Base-by-base conservation (phyloP, 768 basidiomycete genomes). In the Boletus tomentosulus region DNA sequence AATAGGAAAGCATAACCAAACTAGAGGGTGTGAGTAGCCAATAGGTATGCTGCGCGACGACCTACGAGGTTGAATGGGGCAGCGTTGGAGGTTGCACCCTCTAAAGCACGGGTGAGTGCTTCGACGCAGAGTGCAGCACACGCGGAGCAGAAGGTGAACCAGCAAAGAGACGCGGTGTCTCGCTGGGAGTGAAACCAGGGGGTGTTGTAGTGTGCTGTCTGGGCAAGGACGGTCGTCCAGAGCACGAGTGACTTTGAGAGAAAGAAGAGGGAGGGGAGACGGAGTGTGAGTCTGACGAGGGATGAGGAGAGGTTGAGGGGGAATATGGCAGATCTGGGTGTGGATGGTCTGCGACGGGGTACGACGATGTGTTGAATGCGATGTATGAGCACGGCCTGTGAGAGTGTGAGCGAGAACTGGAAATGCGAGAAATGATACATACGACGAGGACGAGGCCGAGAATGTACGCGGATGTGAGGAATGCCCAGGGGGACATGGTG, bases 351-450 rank as follows among this genome's bases (percentile, higher is more conserved):
- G 10, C 19, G 39, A 11, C 39, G 19, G 3, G 89, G 89, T 0
- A 87, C 81, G 43, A 89, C 83, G 41, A 88, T 80, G 65, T 90
- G 84, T 60, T 89, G 89, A 54, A 91, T 86, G 28, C 89, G 79
- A 60, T 90, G 86, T 54, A 89, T 69, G 28, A 90, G 63, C 46
- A 91, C 69, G 12, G 82, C 85, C 87, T 89, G 60, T 15, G 48
- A 5, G 4, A 11, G 31, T 1, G 53, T 62, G 27, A 53, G 55
- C 24, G 16, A 16, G 15, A 13, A 38, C 19, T 19, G 19, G 19
- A 19, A 19, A 19, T 19, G 19, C 19, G 19, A 19, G 19, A 19
- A 19, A 19, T 19, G 19, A 19, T 19, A 19, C 19, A 19, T 19
- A 19, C 19, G 19, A 19, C 19, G 19, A 19, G 19, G 57, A 89